Base-by-base conservation (phyloP, 2,329 filamentous ascomycete genomes). In the Sphaerulina populicola region DNA sequence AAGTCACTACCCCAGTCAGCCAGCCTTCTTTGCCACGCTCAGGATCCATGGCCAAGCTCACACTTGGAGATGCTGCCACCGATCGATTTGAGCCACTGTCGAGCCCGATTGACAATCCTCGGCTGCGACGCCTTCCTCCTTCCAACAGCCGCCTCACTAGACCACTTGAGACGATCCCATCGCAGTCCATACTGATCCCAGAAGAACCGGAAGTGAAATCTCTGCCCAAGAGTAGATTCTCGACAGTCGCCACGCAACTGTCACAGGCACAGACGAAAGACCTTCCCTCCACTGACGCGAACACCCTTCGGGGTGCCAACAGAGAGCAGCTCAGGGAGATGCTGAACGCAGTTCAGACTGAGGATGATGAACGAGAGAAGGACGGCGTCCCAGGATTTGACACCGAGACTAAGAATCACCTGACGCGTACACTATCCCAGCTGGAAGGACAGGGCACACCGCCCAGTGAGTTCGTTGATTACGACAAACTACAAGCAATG, bases 81-180 rank as follows among this genome's bases (percentile, higher is more conserved):
- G 31, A 44, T n/a, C 30, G 43, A 9, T 31, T 33, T 23, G 48
- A 47, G 36, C 27, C 18, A 31, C n/a, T 23, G 14, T 27, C 37
- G 23, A 38, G 11, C 12, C 38, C 49, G 49, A 30, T 45, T 12
- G 38, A 47, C 29, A 41, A 48, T 3, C 46, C 43, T 11, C 21
- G 23, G 36, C 31, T 44, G 11, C 31, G 42, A 33, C 51, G 49
- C 44, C 29, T 40, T 1, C 49, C 49, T 33, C 62, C 62, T 12
- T 60, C 62, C 1, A 60, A 50, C 36, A 64, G 60, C 41, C 61
- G 54, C 2, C 62, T 54, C 52, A 59, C 60, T 11, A 56, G 43
- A 11, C 54, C 59, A 10, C 58, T 64, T 6, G 54, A 57, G 46
- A 60, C 61, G 5, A 64, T 63, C n/a, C 60, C 55, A 6, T 62